phyloP scores from a whole-genome alignment of 2,329 filamentous ascomycete genomes.

The Atkinsonella hypoxylon region DNA sequence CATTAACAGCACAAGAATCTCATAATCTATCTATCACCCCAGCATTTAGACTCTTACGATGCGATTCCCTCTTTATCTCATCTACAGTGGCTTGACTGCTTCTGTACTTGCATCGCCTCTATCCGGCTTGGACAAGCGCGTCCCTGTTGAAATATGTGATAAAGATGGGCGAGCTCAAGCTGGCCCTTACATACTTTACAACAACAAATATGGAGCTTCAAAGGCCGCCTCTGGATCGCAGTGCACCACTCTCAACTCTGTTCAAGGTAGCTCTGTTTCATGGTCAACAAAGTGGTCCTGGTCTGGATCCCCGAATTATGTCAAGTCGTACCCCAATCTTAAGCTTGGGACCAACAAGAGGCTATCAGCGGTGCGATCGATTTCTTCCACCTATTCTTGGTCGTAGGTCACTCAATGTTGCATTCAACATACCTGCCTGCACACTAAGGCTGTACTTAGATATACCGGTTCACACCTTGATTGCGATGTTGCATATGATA shows the following conservation, averaged over 20 bases:
- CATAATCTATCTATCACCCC: background rate
- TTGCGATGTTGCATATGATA: constrained; percentile 48
- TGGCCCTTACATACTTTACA: background rate
- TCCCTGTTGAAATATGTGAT: background rate
- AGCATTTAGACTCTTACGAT: background rate
- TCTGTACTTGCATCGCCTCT: background rate
- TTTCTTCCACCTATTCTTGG: background rate
- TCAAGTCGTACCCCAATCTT: background rate
- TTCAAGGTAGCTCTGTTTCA: background rate
- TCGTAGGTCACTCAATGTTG: background rate
- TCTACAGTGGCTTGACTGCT: background rate
- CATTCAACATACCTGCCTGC: background rate
- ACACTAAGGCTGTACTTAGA: constrained; percentile 11
- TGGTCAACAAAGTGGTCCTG: background rate
- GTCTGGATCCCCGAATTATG: background rate
- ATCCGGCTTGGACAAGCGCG: background rate
- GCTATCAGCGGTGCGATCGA: background rate
- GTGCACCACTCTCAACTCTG: background rate
- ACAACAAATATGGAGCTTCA: background rate
- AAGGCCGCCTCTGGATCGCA: background rate
- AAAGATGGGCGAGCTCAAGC: background rate
- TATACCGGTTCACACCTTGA: constrained; percentile 25
- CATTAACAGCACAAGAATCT: background rate
- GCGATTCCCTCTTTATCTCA: background rate
- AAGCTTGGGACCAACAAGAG: background rate